Base-by-base conservation (phyloP, 73 alveolate species). In the Urostyla sp. region DNA sequence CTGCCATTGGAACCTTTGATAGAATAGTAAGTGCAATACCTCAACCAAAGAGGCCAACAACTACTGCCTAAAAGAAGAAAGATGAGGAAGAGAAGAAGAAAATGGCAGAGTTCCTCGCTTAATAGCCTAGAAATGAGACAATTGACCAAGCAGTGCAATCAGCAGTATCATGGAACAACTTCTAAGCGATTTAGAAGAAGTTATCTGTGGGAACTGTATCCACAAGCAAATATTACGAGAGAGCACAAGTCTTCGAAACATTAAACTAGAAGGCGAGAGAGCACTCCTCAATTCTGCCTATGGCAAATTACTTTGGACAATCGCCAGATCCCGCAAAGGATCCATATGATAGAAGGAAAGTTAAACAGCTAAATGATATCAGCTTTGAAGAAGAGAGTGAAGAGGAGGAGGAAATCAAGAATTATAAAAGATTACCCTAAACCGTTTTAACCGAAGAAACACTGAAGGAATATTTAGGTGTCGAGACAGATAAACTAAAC, bases 281-380 rank as follows among this genome's bases (percentile, higher is more conserved):
- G 34, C 52, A 58, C 27, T 57, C 80, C 0, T 5, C 46, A 3
- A 45, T 59, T 0, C 88, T 54, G 45, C 87, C 87, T 15, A 18
- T 23, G 48, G 28, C 79, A 0, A 66, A 53, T 23, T 84, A 84
- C 74, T 73, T 60, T 18, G 94, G 94, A 8, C 16, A 31, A 24
- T 66, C 67, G 69, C 83, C 78, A 15, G 84, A 76, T 46, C 87
- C 89, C 18, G 53, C 37, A 50, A 86, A 86, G 73, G 93, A 85
- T 52, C 82, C 75, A 3, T 85, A 53, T 55, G 86, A 85, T 52
- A 59, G 93, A 51, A 61, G 93, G 20, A 50, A 31, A 37, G 93
- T 85, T 0, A 85, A 85, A 36, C 69, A 85, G 63, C 77, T 85
- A n/a, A 84, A 85, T 63, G 93, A 85, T 35, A 85, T 85, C 43